Evolutionary conservation across 176 grass and related monocot genomes (phyloP).

Genomic region (Aechmea fasciata): DNA sequence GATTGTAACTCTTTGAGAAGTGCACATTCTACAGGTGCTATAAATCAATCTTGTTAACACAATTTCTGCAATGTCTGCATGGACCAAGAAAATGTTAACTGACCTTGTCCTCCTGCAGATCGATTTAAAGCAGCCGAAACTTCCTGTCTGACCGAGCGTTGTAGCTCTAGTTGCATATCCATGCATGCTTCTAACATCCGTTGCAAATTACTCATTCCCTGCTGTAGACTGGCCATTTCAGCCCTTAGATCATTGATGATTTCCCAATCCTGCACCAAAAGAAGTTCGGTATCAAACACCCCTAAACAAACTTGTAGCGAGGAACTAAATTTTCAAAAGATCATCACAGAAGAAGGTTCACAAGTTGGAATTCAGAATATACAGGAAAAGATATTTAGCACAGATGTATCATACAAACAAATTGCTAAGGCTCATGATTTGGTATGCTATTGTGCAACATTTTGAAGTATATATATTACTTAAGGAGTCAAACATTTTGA

Average conservation of each 20-base stretch:
- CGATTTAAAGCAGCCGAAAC: conserved; percentile 72
- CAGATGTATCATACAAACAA: too few relatives aligned
- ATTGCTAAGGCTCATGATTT: too few relatives aligned
- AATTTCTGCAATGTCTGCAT: neutral
- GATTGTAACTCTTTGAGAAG: too few relatives aligned
- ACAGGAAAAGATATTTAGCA: neutral
- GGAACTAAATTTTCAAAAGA: neutral
- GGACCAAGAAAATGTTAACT: conserved; percentile 8
- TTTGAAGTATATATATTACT: too few relatives aligned
- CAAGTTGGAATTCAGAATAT: neutral
- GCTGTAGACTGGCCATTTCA: conserved; percentile 56
- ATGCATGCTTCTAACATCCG: conserved; percentile 71
- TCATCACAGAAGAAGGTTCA: neutral
- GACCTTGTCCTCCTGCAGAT: conserved; percentile 28
- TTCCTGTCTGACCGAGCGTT: conserved; percentile 71
- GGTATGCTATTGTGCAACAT: too few relatives aligned
- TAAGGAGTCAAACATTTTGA: too few relatives aligned
- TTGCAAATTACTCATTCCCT: conserved; percentile 62
- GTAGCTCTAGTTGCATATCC: conserved; percentile 94
- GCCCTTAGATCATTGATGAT: conserved; percentile 62
- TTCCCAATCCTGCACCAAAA: conserved; percentile 58
- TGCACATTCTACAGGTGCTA: too few relatives aligned
- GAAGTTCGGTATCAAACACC: neutral
- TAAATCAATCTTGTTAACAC: too few relatives aligned
- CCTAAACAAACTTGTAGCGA: neutral